Base-by-base conservation (phyloP, 116 monocot species). In the Zostera marina region DNA sequence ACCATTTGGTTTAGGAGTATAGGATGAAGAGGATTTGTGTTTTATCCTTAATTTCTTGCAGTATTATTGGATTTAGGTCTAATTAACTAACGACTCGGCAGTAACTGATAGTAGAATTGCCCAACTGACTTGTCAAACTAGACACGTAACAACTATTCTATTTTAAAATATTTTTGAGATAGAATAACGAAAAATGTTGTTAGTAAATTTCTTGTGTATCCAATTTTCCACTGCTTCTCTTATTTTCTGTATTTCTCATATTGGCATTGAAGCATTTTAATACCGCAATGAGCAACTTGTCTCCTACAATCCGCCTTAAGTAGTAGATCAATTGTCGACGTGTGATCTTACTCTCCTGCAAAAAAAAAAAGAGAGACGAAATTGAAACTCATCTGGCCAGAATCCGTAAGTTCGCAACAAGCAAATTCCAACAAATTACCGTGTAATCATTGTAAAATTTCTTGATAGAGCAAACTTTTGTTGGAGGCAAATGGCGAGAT, bases 301-400 rank as follows among this genome's bases (percentile, higher is more conserved):
- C 73, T 44, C 73, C 73, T 13, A 63, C 38, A 11, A 73, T 4
- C 44, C 41, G 52, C 56, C 73, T 73, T 13, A 73, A 25, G 5
- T 52, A 57, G 53, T 47, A 49, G 38, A 68, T 58, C 15, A 73
- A 51, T 53, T 73, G 68, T 56, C 58, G 42, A 43, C 73, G 45
- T 8, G 73, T 63, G 43, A 73, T 77, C 59, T 70, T 84, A 58
- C 66, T 72, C 53, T 84, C 76, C 79, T 84, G 72, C 56, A 76
- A 56, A 55, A 17, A 52, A 11, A 52, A 51, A 3, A 19, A 58
- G 16, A 62, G 60, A 23, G 0, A 9, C 26, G 20, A 21, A 1
- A 20, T 41, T 20, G 11, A 3, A 3, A 9, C 42, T 20, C 5
- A 5, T 19, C 17, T 12, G 3, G 25, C 11, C 2, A 8, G 61